Percentiles rank a stretch among this genome's conserved stretches.
phyloP scores from a whole-genome alignment of 257 asterid species.

The Capsicum rhomboideum region DNA sequence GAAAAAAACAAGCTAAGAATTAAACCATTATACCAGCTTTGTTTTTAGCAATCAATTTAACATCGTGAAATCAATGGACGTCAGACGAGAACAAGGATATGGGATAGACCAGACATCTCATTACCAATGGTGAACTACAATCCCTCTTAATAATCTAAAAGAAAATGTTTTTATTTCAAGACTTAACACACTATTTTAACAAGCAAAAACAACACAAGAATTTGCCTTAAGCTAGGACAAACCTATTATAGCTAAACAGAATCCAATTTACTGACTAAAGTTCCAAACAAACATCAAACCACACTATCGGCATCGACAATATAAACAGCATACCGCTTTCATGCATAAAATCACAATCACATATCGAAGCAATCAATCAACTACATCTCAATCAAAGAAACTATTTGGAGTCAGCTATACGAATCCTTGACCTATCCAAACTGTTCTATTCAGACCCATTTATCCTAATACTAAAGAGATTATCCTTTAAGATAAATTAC shows the following conservation, averaged over 20 bases:
- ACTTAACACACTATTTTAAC: not conserved
- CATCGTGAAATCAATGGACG: not conserved
- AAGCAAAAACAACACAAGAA: not conserved
- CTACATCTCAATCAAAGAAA: not conserved
- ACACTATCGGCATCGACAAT: not conserved
- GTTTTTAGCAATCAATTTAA: not conserved
- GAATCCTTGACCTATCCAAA: not conserved
- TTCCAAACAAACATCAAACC: not conserved
- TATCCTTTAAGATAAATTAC: not conserved
- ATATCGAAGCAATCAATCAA: not conserved
- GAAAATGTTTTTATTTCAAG: not conserved
- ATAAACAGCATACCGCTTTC: not conserved
- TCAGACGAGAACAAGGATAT: not conserved
- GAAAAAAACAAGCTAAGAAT: not conserved
- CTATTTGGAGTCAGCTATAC: not conserved
- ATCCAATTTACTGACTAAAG: not conserved
- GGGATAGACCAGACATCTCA: not conserved
- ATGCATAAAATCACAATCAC: not conserved
- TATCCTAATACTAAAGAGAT: not conserved
- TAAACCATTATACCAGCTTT: not conserved
- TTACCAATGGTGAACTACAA: not conserved
- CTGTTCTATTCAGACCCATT: not conserved
- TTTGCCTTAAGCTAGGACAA: not conserved
- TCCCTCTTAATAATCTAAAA: not conserved
- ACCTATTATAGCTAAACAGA: not conserved